Evolutionary conservation across 2,329 filamentous ascomycete species (phyloP).

Genomic region (Diplocarpon rosae): DNA sequence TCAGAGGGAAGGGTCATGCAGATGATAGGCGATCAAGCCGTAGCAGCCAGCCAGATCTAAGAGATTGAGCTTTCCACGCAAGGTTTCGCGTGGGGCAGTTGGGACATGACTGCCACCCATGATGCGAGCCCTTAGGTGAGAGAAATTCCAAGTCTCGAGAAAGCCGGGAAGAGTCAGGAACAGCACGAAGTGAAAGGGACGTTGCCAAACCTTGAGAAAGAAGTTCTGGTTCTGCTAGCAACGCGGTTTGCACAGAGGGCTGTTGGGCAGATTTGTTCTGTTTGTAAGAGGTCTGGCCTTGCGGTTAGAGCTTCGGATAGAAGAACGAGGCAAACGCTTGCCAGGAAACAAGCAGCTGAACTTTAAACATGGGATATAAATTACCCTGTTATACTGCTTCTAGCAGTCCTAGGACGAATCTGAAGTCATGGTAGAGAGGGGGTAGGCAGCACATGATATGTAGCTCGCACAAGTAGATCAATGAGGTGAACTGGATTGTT

Average conservation of each 20-base stretch:
- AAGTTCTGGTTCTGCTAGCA: conserved; percentile 21
- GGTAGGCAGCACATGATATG: conserved; percentile 73
- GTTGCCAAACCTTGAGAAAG: conserved; percentile 2
- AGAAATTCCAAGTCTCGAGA: conserved; percentile 28
- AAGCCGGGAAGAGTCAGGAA: background rate
- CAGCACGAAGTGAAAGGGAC: background rate
- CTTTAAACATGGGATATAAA: background rate
- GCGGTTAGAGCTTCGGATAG: conserved; percentile 66
- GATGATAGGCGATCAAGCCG: conserved; percentile 61
- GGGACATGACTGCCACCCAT: conserved; percentile 72
- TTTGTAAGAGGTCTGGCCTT: conserved; percentile 51
- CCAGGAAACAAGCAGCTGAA: background rate
- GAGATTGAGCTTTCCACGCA: conserved; percentile 64
- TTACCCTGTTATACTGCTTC: conserved; percentile 56
- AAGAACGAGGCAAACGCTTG: conserved; percentile 59
- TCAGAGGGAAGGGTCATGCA: conserved; percentile 53
- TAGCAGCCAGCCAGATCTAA: conserved; percentile 43
- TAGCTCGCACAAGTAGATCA: conserved; percentile 47
- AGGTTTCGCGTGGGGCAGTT: conserved; percentile 59
- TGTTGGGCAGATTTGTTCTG: conserved; percentile 58
- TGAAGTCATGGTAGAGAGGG: conserved; percentile 79
- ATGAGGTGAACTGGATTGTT: conserved; percentile 8
- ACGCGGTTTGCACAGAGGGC: conserved; percentile 74
- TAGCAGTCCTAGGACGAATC: conserved; percentile 63
- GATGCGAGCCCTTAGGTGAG: conserved; percentile 59